Conservation (phyloP, 148 eudicot species). For the Vaccinium macrocarpon region DNA sequence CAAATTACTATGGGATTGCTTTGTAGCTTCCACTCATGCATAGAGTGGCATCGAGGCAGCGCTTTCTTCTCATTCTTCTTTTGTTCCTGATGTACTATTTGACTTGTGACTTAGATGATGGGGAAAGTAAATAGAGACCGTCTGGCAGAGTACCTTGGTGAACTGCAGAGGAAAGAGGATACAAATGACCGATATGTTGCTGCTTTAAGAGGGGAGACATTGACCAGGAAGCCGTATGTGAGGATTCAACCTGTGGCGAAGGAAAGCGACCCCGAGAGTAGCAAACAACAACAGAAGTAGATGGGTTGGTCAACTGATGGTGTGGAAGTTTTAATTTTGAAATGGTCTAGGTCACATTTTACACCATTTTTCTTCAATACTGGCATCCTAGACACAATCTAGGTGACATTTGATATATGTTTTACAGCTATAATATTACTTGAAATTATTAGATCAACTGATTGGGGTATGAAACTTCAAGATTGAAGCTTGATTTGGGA, state of each 20-base stretch:
- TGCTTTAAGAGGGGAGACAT: constrained; percentile 90
- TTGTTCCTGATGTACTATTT: constrained; percentile 9
- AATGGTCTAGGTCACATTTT: background rate
- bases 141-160: constrained; percentile 83
- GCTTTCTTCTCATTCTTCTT: background rate
- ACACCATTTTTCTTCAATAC: background rate
- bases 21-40: background rate
- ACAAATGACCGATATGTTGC: constrained; percentile 92
- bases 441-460: background rate
- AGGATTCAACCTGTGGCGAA: constrained; percentile 67
- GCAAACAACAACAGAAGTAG: constrained; percentile 29
- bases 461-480: constrained; percentile 1
- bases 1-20: background rate
- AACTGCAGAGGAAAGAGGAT: constrained; percentile 85
- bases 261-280: constrained; percentile 28
- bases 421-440: background rate
- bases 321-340: background rate
- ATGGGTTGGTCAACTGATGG: background rate
- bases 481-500: background rate
- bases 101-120: constrained; percentile 68
- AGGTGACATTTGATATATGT: background rate
- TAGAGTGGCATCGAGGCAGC: background rate
- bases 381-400: background rate
- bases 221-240: constrained; percentile 72
- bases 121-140: constrained; percentile 79